Conservation (phyloP, 2,329 filamentous ascomycete species). For the Neoascochyta sp. region DNA sequence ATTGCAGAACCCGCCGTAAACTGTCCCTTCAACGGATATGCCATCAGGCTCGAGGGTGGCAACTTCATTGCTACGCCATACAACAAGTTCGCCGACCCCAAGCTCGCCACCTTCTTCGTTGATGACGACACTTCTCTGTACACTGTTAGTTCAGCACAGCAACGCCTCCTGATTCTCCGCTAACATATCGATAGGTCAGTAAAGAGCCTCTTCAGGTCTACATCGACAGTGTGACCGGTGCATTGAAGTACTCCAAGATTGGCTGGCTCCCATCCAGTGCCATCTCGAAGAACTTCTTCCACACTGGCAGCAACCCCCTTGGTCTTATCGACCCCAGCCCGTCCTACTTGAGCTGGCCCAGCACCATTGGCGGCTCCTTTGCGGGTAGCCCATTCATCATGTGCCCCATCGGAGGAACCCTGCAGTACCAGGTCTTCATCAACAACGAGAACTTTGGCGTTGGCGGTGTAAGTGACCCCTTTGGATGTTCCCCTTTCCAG, state of each 20-base stretch:
- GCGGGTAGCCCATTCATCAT: slow-evolving; percentile 13
- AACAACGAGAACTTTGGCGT: slow-evolving; percentile 20
- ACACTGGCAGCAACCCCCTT: slow-evolving; percentile 28
- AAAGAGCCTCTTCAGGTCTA: slow-evolving; percentile 28
- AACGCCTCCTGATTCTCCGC: neutral
- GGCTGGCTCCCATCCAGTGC: slow-evolving; percentile 23
- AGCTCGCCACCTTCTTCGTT: slow-evolving; percentile 27
- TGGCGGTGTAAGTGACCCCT: slow-evolving; percentile 10
- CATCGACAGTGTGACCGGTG: slow-evolving; percentile 18
- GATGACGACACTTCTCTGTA: slow-evolving; percentile 27
- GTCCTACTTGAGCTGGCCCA: slow-evolving; percentile 28
- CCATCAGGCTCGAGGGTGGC: slow-evolving; percentile 23
- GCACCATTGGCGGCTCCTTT: slow-evolving; percentile 13
- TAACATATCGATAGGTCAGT: slow-evolving; percentile 22
- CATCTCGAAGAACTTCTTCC: slow-evolving; percentile 23
- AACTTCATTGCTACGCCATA: slow-evolving; percentile 29
- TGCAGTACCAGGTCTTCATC: slow-evolving; percentile 29
- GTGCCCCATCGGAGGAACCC: slow-evolving; percentile 19
- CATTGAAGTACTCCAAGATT: slow-evolving; percentile 23
- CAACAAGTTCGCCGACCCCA: slow-evolving; percentile 26
- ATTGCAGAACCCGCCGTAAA: slow-evolving; percentile 1
- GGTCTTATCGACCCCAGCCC: slow-evolving; percentile 17
- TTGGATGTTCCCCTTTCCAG: neutral
- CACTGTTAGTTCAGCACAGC: slow-evolving; percentile 17
- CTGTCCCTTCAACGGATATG: slow-evolving; percentile 17